phyloP scores from a whole-genome alignment of 2,329 filamentous ascomycete genomes.

The Cladosporium sphaerospermum region DNA sequence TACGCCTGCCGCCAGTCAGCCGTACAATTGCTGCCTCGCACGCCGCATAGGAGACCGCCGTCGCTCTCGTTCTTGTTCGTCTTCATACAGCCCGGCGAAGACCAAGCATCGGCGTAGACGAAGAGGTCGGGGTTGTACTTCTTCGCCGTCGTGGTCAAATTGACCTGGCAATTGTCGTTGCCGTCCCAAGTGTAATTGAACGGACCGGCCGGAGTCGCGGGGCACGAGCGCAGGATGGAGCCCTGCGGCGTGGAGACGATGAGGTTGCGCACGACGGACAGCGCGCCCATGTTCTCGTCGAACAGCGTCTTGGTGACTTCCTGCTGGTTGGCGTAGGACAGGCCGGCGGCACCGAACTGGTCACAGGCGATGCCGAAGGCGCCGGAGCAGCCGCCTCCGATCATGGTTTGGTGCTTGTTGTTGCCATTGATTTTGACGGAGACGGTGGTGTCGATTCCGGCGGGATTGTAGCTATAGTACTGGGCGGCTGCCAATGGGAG shows the following conservation, averaged over 20 bases:
- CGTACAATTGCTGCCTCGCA: slow-evolving; percentile 28
- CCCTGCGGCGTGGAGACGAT: slow-evolving; percentile 17
- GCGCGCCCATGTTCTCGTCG: slow-evolving; percentile 19
- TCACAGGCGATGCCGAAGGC: slow-evolving; percentile 20
- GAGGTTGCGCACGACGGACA: slow-evolving; percentile 20
- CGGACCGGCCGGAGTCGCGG: slow-evolving; percentile 16
- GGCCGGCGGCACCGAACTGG: not conserved
- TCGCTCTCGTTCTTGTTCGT: slow-evolving; percentile 35
- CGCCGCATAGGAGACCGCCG: slow-evolving; percentile 42
- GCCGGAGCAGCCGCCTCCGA: slow-evolving; percentile 21
- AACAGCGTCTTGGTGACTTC: slow-evolving; percentile 16
- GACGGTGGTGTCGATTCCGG: slow-evolving; percentile 7
- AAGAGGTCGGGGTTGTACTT: slow-evolving; percentile 39
- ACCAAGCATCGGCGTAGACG: slow-evolving; percentile 44
- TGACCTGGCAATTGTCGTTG: slow-evolving; percentile 46
- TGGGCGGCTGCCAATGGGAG: not conserved
- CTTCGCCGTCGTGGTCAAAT: slow-evolving; percentile 43
- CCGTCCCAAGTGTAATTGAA: slow-evolving; percentile 41
- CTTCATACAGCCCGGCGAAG: slow-evolving; percentile 46
- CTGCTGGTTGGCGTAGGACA: slow-evolving; percentile 16
- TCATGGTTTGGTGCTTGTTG: slow-evolving; percentile 19
- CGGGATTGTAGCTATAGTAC: not conserved
- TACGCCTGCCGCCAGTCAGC: slow-evolving; percentile 44
- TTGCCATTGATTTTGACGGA: slow-evolving; percentile 14
- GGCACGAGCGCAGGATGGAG: slow-evolving; percentile 16